Evolutionary conservation across 768 basidiomycete genomes (phyloP).

Genomic region (Naganishia friedmannii): DNA sequence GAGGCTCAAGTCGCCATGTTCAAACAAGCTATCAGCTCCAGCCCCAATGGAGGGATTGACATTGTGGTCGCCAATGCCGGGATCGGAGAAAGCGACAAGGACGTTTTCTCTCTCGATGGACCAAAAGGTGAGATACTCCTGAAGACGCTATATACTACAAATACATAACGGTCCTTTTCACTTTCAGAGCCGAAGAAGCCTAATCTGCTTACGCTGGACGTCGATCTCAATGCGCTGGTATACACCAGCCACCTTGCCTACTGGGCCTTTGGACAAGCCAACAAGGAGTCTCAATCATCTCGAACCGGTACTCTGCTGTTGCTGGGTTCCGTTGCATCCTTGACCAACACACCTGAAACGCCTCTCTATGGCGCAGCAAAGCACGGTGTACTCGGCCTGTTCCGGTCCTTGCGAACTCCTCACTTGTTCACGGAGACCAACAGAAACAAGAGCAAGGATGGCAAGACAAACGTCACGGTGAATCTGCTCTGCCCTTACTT

Average conservation of each 20-base stretch:
- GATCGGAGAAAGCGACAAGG: slow-evolving; percentile 26
- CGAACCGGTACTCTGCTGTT: slow-evolving; percentile 28
- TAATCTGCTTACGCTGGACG: slow-evolving; percentile 27
- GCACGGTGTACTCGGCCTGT: slow-evolving; percentile 31
- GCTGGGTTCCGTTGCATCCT: slow-evolving; percentile 29
- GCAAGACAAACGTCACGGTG: slow-evolving; percentile 24
- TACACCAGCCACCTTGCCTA: slow-evolving; percentile 32
- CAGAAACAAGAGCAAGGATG: slow-evolving; percentile 17
- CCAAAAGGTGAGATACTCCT: not conserved
- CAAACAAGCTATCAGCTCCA: slow-evolving; percentile 22
- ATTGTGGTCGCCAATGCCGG: slow-evolving; percentile 33
- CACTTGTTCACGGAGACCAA: slow-evolving; percentile 12
- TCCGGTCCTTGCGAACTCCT: slow-evolving; percentile 25
- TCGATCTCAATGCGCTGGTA: slow-evolving; percentile 28
- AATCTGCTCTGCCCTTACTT: slow-evolving; percentile 32
- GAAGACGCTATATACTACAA: not conserved
- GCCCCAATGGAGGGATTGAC: slow-evolving; percentile 23
- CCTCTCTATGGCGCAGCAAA: slow-evolving; percentile 30
- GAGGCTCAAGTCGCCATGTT: slow-evolving; percentile 29
- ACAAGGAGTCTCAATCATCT: not conserved
- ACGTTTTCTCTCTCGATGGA: slow-evolving; percentile 10
- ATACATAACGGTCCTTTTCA: not conserved
- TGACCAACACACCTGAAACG: slow-evolving; percentile 24
- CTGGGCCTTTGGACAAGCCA: slow-evolving; percentile 26
- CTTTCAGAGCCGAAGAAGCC: slow-evolving; percentile 27